Conservation (phyloP, 306 rosid species). For the Datisca glomerata region DNA sequence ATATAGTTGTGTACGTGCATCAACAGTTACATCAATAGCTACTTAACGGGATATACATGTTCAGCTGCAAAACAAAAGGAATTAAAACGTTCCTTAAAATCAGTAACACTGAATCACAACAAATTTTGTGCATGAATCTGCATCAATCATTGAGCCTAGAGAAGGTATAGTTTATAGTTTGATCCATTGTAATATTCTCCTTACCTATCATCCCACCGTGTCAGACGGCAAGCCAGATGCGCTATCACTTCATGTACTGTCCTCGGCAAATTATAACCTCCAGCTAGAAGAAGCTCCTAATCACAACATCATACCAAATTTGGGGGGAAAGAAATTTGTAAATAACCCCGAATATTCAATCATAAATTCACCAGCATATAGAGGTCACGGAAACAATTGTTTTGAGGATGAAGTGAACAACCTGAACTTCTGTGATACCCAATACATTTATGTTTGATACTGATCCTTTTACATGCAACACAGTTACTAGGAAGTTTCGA, state of each 20-base stretch:
- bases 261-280: slow-evolving; percentile 70
- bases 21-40: not conserved
- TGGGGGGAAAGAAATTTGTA: not conserved
- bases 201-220: slow-evolving; percentile 99
- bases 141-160: not conserved
- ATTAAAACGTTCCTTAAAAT: not conserved
- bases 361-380: slow-evolving; percentile 4
- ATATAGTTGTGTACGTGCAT: too few relatives aligned
- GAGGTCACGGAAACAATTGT: slow-evolving; percentile 10
- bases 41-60: not conserved
- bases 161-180: too few relatives aligned
- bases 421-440: slow-evolving; percentile 96
- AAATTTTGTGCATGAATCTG: slow-evolving; percentile 1
- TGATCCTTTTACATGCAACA: slow-evolving; percentile 61
- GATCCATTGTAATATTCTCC: not conserved
- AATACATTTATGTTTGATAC: slow-evolving; percentile 49
- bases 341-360: not conserved
- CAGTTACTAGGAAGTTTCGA: slow-evolving; percentile 76
- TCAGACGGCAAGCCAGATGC: slow-evolving; percentile 60
- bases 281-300: slow-evolving; percentile 79
- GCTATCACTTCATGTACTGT: slow-evolving; percentile 92
- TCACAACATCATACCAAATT: slow-evolving; percentile 4
- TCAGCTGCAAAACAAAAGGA: slow-evolving; percentile 1
- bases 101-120: not conserved
- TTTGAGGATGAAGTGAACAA: slow-evolving; percentile 26